Evolutionary conservation across 805 yeast genomes (phyloP).

Genomic region (Candida morakotiae): DNA sequence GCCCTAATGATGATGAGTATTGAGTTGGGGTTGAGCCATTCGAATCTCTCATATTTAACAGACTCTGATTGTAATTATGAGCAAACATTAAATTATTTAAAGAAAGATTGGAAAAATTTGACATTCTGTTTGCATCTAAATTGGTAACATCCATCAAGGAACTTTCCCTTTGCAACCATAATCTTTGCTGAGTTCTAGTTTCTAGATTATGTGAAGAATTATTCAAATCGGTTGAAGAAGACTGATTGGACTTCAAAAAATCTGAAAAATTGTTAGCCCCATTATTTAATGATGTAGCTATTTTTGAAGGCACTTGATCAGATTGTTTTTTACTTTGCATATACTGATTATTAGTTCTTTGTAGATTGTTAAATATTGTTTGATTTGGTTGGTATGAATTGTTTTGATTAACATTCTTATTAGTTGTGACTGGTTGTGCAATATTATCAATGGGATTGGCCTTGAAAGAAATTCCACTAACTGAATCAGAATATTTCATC

Average conservation of each 20-base stretch:
- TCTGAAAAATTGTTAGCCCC: constrained; percentile 29
- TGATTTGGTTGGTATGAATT: constrained; percentile 42
- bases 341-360: constrained; percentile 36
- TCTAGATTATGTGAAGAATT: constrained; percentile 24
- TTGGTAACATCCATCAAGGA: constrained; percentile 56
- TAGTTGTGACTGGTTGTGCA: constrained; percentile 31
- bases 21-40: constrained; percentile 6
- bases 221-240: constrained; percentile 6
- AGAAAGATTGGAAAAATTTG: constrained; percentile 37
- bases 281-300: constrained; percentile 11
- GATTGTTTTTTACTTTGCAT: constrained; percentile 20
- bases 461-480: constrained; percentile 31
- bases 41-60: constrained; percentile 13
- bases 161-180: constrained; percentile 81
- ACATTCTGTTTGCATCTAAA: constrained; percentile 23
- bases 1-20: not conserved
- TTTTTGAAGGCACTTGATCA: constrained; percentile 11
- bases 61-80: constrained; percentile 24
- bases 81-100: constrained; percentile 38
- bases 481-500: constrained; percentile 13
- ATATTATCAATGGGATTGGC: constrained; percentile 22
- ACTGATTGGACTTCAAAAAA: constrained; percentile 17
- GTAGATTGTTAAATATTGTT: constrained; percentile 37
- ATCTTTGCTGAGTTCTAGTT: constrained; percentile 76
- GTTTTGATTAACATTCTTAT: constrained; percentile 26